Evolutionary conservation across 1,284 basidiomycete genomes (phyloP).

Genomic region (Tilletia setariae): DNA sequence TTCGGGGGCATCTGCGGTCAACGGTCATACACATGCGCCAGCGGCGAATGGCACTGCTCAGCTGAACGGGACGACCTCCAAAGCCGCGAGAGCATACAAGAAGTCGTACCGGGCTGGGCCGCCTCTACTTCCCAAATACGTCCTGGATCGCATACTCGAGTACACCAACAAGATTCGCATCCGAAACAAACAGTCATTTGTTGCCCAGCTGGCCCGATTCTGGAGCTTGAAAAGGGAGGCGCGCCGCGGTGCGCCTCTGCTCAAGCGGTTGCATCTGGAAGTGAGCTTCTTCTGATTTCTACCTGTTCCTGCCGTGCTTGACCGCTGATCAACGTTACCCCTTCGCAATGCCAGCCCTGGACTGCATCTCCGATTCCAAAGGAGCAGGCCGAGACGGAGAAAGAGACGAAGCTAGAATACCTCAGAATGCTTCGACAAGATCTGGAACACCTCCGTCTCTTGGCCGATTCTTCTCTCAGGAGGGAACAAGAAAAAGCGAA

Average conservation of each 20-base stretch:
- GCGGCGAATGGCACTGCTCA: constrained; percentile 17
- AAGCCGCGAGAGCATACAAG: constrained; percentile 60
- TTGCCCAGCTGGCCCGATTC: constrained; percentile 78
- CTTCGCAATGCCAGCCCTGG: constrained; percentile 67
- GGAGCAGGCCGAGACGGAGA: constrained; percentile 64
- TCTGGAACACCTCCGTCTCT: constrained; percentile 69
- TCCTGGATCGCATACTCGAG: constrained; percentile 68
- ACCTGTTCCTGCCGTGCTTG: too few species aligned
- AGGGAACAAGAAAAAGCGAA: constrained; percentile 79
- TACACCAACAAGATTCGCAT: constrained; percentile 74
- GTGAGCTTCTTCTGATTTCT: constrained; percentile 35
- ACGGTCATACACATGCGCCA: background rate
- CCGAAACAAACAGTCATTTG: constrained; percentile 72
- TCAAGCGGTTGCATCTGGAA: constrained; percentile 91
- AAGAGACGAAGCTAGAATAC: constrained; percentile 69
- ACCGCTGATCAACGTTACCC: background rate
- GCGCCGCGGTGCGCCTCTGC: constrained; percentile 82
- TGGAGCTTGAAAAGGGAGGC: constrained; percentile 96
- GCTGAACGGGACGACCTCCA: constrained; percentile 34
- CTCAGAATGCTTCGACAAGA: constrained; percentile 69
- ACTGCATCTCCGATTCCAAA: constrained; percentile 70
- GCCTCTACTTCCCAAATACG: constrained; percentile 60
- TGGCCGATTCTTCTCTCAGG: constrained; percentile 72
- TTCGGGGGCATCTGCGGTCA: constrained; percentile 21
- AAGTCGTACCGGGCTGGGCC: constrained; percentile 60